Percentiles rank a stretch among this genome's conserved stretches.
These are phyloP conservation scores for Lobulomyces angularis DNA, from an alignment of 192 early-diverging fungal genomes.

Conservation along the genomic window DNA sequence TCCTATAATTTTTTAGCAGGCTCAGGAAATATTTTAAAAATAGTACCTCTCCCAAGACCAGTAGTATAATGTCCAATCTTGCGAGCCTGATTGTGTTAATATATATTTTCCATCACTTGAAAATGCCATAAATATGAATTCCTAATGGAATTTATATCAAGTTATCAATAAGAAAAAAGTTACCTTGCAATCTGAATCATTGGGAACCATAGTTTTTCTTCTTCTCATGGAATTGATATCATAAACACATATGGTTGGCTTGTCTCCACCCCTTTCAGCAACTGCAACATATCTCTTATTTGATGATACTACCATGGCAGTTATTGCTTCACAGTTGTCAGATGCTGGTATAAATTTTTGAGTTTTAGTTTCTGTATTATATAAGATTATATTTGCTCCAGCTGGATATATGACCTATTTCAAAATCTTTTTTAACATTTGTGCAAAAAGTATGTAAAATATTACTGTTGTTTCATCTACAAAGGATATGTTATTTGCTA, in stretches of 20 bases:
- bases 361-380: constrained; percentile 37
- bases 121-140: constrained; percentile 42
- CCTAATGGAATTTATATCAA: constrained; percentile 13
- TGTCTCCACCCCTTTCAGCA: constrained; percentile 31
- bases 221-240: constrained; percentile 39
- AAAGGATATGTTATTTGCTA: constrained; percentile 26
- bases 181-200: constrained; percentile 38
- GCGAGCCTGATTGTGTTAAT: constrained; percentile 32
- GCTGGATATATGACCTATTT: constrained; percentile 46
- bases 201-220: constrained; percentile 22
- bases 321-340: constrained; percentile 39
- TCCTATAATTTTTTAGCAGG: constrained; percentile 20
- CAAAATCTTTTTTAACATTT: too few relatives aligned
- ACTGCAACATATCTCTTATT: constrained; percentile 44
- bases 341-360: constrained; percentile 44
- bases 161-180: neutral
- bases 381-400: constrained; percentile 43
- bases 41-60: constrained; percentile 32
- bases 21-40: neutral
- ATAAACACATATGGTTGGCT: constrained; percentile 28
- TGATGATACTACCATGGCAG: constrained; percentile 26
- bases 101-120: constrained; percentile 45
- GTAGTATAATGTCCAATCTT: constrained; percentile 48
- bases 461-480: constrained; percentile 46
- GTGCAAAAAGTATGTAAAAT: too few relatives aligned